Conservation (phyloP, 2,329 filamentous ascomycete genomes). For the Colletotrichum noveboracense region DNA sequence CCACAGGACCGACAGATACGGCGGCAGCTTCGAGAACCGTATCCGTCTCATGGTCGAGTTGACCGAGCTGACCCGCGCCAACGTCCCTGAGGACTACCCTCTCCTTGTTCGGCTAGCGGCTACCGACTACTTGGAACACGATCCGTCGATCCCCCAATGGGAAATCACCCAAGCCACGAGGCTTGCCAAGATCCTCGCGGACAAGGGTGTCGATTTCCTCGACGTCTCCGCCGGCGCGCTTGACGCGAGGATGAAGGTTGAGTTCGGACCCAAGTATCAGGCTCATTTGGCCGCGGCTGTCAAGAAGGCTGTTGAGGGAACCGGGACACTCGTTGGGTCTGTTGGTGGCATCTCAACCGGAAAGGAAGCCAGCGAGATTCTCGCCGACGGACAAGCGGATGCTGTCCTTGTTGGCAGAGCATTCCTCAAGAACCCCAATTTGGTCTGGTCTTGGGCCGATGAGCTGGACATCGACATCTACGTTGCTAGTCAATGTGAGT, state of each 20-base stretch:
- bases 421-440: conserved; percentile 61
- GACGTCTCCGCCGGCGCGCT: conserved; percentile 73
- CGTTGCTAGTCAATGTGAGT: conserved; percentile 41
- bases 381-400: conserved; percentile 50
- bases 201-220: conserved; percentile 72
- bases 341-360: conserved; percentile 52
- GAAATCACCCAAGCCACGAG: conserved; percentile 65
- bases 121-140: conserved; percentile 73
- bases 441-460: conserved; percentile 59
- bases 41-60: conserved; percentile 45
- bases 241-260: conserved; percentile 62
- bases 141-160: conserved; percentile 63
- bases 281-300: conserved; percentile 68
- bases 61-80: conserved; percentile 62
- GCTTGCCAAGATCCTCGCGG: conserved; percentile 66
- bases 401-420: conserved; percentile 50
- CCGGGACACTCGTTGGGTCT: conserved; percentile 37
- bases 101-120: conserved; percentile 73
- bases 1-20: conserved; percentile 51
- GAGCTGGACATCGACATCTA: conserved; percentile 52
- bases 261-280: conserved; percentile 70
- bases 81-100: conserved; percentile 69
- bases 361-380: conserved; percentile 48
- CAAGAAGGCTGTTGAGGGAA: conserved; percentile 71
- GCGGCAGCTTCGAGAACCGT: conserved; percentile 50